phyloP scores from a whole-genome alignment of 2,329 filamentous ascomycete genomes.

The Diaporthe sp. region DNA sequence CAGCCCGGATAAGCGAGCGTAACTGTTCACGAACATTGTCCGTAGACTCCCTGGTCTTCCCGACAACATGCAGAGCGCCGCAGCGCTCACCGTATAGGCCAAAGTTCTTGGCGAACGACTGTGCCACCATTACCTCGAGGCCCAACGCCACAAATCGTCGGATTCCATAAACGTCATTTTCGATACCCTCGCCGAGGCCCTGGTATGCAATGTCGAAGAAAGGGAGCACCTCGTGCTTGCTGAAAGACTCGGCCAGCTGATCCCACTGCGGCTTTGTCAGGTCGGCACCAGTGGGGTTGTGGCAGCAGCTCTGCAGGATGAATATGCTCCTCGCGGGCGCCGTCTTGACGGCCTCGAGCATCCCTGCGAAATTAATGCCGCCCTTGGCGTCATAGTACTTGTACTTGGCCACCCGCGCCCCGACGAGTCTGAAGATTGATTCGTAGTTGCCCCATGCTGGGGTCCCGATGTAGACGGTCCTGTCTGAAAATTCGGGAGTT shows the following conservation, averaged over 20 bases:
- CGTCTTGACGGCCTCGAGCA: conserved; percentile 43
- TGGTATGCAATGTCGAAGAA: conserved; percentile 56
- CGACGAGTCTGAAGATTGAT: conserved; percentile 49
- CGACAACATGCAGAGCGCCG: conserved; percentile 50
- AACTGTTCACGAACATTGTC: conserved; percentile 47
- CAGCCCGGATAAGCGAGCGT: conserved; percentile 47
- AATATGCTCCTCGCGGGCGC: conserved; percentile 51
- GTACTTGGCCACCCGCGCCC: conserved; percentile 48
- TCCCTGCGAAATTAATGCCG: conserved; percentile 46
- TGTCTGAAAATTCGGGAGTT: conserved; percentile 42
- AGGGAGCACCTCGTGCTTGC: conserved; percentile 47
- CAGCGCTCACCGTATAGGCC: conserved; percentile 53
- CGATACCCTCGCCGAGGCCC: conserved; percentile 50
- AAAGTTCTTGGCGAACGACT: conserved; percentile 57
- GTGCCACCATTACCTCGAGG: conserved; percentile 44
- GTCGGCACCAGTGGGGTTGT: conserved; percentile 54
- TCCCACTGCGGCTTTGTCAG: conserved; percentile 50
- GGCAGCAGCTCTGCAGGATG: conserved; percentile 53
- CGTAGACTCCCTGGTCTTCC: conserved; percentile 20
- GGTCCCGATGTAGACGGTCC: conserved; percentile 48
- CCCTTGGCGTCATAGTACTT: conserved; percentile 48
- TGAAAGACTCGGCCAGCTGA: conserved; percentile 45
- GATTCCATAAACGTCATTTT: conserved; percentile 49
- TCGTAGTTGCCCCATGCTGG: conserved; percentile 54
- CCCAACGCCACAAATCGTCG: not conserved